Conservation (phyloP, 345 rosid genomes). For the Rhodamnia argentea region DNA sequence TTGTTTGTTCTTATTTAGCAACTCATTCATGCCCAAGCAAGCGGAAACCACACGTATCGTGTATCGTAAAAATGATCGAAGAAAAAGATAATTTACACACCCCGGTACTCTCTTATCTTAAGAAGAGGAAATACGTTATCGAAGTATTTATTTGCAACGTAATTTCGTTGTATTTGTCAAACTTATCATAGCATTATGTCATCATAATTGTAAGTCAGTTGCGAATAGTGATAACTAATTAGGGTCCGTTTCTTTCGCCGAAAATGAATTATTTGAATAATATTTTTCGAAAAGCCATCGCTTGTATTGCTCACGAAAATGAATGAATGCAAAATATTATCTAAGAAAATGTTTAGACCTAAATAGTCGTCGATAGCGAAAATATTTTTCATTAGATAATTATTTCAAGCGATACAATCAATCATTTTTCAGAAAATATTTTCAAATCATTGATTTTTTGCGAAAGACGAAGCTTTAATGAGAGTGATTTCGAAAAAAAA, state of each 20-base stretch:
- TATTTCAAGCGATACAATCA: too few relatives aligned
- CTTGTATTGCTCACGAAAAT: too few relatives aligned
- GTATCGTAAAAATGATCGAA: not conserved
- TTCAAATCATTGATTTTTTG: too few relatives aligned
- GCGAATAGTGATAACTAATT: not conserved
- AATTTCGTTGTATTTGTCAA: not conserved
- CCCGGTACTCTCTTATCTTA: not conserved
- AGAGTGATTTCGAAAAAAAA: not conserved
- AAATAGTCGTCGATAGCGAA: too few relatives aligned
- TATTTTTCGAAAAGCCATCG: too few relatives aligned
- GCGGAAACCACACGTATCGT: not conserved
- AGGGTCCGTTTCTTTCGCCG: too few relatives aligned
- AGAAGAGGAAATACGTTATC: not conserved
- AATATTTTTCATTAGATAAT: too few relatives aligned
- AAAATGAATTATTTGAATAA: too few relatives aligned
- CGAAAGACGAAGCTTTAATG: not conserved
- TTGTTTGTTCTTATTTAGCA: not conserved
- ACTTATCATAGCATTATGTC: not conserved
- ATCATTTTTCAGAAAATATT: too few relatives aligned
- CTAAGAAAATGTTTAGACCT: too few relatives aligned
- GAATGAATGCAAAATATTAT: too few relatives aligned
- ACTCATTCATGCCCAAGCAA: not conserved
- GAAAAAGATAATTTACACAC: not conserved
- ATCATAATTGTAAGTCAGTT: not conserved
- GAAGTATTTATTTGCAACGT: not conserved